Evolutionary conservation across 768 basidiomycete genomes (phyloP).

Genomic region (Pleurotus giganteus): DNA sequence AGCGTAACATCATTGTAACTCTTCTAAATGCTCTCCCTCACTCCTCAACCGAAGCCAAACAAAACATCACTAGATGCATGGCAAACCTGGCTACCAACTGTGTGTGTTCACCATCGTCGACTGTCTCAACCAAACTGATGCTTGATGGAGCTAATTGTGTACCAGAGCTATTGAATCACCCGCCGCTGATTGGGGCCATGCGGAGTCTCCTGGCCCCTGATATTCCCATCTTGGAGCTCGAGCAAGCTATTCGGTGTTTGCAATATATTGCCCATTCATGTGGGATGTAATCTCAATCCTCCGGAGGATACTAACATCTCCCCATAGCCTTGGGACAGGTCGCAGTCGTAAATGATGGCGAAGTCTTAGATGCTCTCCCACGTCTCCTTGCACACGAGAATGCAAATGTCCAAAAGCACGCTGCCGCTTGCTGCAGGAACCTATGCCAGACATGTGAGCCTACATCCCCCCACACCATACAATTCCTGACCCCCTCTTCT

Average conservation of each 20-base stretch:
- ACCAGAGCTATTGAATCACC: not conserved
- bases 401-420: not conserved
- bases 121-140: not conserved
- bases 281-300: not conserved
- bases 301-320: not conserved
- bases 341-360: not conserved
- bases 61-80: not conserved
- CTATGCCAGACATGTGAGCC: slow-evolving; percentile 6
- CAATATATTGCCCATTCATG: slow-evolving; percentile 7
- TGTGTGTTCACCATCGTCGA: not conserved
- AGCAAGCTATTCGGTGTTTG: slow-evolving; percentile 9
- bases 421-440: slow-evolving; percentile 7
- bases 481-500: not conserved
- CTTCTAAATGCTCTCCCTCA: not conserved
- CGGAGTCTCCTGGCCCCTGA: not conserved
- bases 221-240: not conserved
- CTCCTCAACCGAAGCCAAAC: not conserved
- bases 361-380: not conserved
- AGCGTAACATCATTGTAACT: not conserved
- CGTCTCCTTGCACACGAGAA: not conserved
- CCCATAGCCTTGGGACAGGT: not conserved
- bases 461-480: not conserved
- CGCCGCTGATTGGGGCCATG: not conserved
- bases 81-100: not conserved
- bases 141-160: not conserved